phyloP scores from a whole-genome alignment of 495 filamentous ascomycete species.

The Xylaria sp. region DNA sequence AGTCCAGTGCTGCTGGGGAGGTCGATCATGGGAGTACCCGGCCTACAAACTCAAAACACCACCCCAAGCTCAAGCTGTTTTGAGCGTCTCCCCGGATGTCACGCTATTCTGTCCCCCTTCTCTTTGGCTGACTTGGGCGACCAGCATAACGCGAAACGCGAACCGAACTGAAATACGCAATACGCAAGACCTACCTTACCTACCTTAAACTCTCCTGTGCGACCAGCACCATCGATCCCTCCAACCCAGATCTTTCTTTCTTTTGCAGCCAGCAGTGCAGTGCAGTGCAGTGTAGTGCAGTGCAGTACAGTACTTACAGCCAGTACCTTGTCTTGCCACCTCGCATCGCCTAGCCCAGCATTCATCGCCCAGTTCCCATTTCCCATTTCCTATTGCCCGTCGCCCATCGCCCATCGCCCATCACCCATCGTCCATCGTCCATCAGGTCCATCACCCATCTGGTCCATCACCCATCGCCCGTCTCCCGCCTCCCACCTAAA shows the following conservation, averaged over 20 bases:
- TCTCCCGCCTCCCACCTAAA: background rate
- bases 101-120: slow-evolving; percentile 15
- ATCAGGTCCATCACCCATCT: too few species aligned
- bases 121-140: slow-evolving; percentile 24
- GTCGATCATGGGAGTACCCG: slow-evolving; percentile 4
- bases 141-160: slow-evolving; percentile 32
- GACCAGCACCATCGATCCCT: slow-evolving; percentile 18
- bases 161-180: slow-evolving; percentile 28
- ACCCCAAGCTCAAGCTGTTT: slow-evolving; percentile 21
- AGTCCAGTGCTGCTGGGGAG: background rate
- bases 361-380: too few species aligned
- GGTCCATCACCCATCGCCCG: too few species aligned
- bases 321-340: slow-evolving; percentile 8
- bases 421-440: too few species aligned
- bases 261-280: slow-evolving; percentile 11
- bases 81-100: slow-evolving; percentile 22
- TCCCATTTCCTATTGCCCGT: background rate
- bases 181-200: slow-evolving; percentile 5
- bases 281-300: too few species aligned
- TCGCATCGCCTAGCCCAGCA: too few species aligned
- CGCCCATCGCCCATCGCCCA: too few species aligned
- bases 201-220: slow-evolving; percentile 23
- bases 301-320: too few species aligned
- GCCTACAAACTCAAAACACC: slow-evolving; percentile 9
- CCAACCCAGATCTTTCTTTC: slow-evolving; percentile 20